These are phyloP conservation scores for Gymnopilus dilepis DNA, from an alignment of 768 basidiomycete species.

Conservation along the genomic window DNA sequence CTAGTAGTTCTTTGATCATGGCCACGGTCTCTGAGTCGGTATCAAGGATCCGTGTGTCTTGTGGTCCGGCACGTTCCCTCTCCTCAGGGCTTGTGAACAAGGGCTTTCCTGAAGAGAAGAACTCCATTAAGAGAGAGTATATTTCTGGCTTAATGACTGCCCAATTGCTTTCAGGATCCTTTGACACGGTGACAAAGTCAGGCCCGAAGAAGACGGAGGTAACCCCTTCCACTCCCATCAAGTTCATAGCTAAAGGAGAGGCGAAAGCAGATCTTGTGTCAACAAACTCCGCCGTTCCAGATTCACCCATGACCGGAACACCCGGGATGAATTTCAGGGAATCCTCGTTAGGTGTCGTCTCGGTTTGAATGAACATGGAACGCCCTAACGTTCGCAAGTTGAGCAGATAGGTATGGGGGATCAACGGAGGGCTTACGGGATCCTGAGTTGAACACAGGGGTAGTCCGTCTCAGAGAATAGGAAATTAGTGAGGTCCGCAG, in stretches of 20 bases:
- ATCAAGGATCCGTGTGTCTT: slow-evolving; percentile 93
- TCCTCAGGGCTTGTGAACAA: slow-evolving; percentile 88
- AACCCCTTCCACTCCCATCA: slow-evolving; percentile 95
- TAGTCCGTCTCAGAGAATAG: slow-evolving; percentile 14
- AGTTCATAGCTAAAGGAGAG: slow-evolving; percentile 93
- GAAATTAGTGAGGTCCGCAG: slow-evolving; percentile 15
- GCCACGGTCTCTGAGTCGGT: slow-evolving; percentile 96
- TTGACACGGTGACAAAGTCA: slow-evolving; percentile 97
- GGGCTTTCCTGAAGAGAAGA: slow-evolving; percentile 89
- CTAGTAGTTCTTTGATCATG: slow-evolving; percentile 98
- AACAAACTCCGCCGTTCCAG: slow-evolving; percentile 93
- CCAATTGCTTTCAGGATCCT: slow-evolving; percentile 87
- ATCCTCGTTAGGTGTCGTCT: slow-evolving; percentile 95
- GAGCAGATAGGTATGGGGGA: neutral
- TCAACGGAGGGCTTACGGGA: slow-evolving; percentile 21
- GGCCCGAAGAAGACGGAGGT: slow-evolving; percentile 92
- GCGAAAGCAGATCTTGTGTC: slow-evolving; percentile 83
- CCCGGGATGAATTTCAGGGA: slow-evolving; percentile 99
- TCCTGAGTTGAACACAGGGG: slow-evolving; percentile 11
- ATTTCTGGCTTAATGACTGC: slow-evolving; percentile 94
- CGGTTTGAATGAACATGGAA: slow-evolving; percentile 99
- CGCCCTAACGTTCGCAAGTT: slow-evolving; percentile 51
- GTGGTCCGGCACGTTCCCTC: slow-evolving; percentile 80
- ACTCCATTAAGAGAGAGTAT: slow-evolving; percentile 95
- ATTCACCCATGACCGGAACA: slow-evolving; percentile 82